These are phyloP conservation scores for Trypanosoma vivax DNA, from an alignment of 208 protist genomes.

Conservation along the genomic window DNA sequence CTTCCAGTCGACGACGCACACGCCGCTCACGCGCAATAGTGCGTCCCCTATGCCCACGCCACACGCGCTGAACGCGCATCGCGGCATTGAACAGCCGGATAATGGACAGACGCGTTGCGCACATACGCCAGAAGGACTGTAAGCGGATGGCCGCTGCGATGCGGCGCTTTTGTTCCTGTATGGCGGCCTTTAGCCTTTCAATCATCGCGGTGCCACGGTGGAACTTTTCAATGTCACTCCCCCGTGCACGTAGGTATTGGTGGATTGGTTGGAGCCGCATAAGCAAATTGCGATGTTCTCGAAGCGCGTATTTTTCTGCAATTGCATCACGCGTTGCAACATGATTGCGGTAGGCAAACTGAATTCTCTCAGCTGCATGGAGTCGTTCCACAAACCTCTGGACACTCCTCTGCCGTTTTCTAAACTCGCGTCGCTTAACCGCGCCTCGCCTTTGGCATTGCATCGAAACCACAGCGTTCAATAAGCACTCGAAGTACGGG, in stretches of 20 bases:
- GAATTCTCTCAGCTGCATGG: constrained; percentile 28
- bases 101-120: constrained; percentile 1
- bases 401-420: neutral
- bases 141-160: constrained; percentile 29
- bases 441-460: constrained; percentile 34
- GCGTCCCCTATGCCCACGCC: constrained; percentile 17
- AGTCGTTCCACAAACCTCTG: constrained; percentile 6
- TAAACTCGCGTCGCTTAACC: constrained; percentile 4
- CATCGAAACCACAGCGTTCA: constrained; percentile 10
- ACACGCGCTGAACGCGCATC: constrained; percentile 24
- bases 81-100: neutral
- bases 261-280: constrained; percentile 25
- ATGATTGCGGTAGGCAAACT: constrained; percentile 27
- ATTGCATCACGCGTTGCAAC: constrained; percentile 16
- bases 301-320: constrained; percentile 18
- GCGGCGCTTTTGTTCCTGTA: constrained; percentile 6
- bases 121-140: constrained; percentile 55
- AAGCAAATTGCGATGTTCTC: constrained; percentile 17
- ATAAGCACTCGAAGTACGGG: constrained; percentile 10
- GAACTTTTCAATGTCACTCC: constrained; percentile 37
- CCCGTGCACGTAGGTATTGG: constrained; percentile 23
- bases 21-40: constrained; percentile 17
- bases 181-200: constrained; percentile 10
- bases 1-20: constrained; percentile 24
- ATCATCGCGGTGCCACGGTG: constrained; percentile 15